Conservation (phyloP, 176 grass and related monocot genomes). For the Miscanthus lutarioriparius region DNA sequence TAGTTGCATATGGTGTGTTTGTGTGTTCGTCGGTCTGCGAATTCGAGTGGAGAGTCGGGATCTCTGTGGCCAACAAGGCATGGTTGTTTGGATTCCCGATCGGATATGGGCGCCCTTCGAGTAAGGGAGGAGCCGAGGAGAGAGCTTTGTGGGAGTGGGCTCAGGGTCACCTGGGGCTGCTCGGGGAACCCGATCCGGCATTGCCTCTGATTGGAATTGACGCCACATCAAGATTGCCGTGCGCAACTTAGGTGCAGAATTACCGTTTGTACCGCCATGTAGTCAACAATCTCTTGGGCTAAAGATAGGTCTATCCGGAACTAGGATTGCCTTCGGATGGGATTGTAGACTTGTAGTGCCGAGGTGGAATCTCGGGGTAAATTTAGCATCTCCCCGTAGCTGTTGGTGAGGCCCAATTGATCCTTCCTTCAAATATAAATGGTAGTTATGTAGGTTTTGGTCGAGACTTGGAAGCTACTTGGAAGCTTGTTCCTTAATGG, state of each 20-base stretch:
- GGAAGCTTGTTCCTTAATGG: constrained; percentile 10
- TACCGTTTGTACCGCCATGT: not conserved
- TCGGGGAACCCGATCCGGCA: constrained; percentile 1
- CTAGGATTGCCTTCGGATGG: not conserved
- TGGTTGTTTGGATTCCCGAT: not conserved
- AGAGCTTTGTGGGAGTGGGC: not conserved
- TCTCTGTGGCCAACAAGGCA: not conserved
- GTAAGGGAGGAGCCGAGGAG: too few species aligned
- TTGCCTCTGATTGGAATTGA: not conserved
- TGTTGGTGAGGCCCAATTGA: not conserved
- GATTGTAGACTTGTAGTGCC: not conserved
- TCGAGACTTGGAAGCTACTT: constrained; percentile 14
- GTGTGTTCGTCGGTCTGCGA: not conserved
- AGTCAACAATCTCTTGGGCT: not conserved
- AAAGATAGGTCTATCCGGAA: not conserved
- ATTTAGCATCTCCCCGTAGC: not conserved
- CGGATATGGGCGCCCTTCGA: not conserved
- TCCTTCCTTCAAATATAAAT: not conserved
- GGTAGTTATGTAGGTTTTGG: not conserved
- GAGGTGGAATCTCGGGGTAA: not conserved
- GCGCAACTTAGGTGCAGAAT: not conserved
- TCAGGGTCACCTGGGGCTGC: not conserved
- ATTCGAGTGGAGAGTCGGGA: not conserved
- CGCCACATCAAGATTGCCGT: not conserved
- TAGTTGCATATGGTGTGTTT: not conserved